Evolutionary conservation across 2,329 filamentous ascomycete genomes (phyloP).

Genomic region (Metarhizium album): DNA sequence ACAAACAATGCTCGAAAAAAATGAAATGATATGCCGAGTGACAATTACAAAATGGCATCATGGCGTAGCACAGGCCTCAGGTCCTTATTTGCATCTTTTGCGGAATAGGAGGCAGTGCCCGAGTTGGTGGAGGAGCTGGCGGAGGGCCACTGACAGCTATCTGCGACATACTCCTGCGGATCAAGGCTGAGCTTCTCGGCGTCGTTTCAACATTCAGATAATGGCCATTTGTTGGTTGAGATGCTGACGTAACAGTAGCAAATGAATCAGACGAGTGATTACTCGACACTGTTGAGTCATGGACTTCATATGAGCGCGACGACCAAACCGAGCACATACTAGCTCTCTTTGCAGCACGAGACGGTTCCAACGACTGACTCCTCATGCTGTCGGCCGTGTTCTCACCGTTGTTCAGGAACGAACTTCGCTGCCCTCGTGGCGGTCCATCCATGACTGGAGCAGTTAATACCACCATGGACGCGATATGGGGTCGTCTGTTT

Average conservation of each 20-base stretch:
- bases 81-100: slow-evolving; percentile 12
- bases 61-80: not conserved
- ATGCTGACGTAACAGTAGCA: slow-evolving; percentile 10
- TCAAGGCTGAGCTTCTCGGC: slow-evolving; percentile 15
- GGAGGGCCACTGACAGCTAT: slow-evolving; percentile 38
- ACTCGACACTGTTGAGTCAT: slow-evolving; percentile 7
- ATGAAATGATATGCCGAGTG: not conserved
- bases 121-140: slow-evolving; percentile 42
- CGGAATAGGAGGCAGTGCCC: slow-evolving; percentile 44
- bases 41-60: not conserved
- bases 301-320: slow-evolving; percentile 12
- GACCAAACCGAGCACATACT: slow-evolving; percentile 18
- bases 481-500: slow-evolving; percentile 3
- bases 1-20: not conserved
- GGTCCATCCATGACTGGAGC: not conserved
- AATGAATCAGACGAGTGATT: slow-evolving; percentile 15
- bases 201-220: slow-evolving; percentile 12
- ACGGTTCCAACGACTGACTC: slow-evolving; percentile 5
- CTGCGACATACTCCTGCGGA: slow-evolving; percentile 40
- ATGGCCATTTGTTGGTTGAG: not conserved
- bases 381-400: not conserved
- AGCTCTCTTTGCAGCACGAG: slow-evolving; percentile 15
- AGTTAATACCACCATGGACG: slow-evolving; percentile 1
- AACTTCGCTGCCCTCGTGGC: slow-evolving; percentile 3
- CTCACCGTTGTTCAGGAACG: slow-evolving; percentile 5